Base-by-base conservation (phyloP, 2,329 filamentous ascomycete genomes). In the Fonsecaea nubica region DNA sequence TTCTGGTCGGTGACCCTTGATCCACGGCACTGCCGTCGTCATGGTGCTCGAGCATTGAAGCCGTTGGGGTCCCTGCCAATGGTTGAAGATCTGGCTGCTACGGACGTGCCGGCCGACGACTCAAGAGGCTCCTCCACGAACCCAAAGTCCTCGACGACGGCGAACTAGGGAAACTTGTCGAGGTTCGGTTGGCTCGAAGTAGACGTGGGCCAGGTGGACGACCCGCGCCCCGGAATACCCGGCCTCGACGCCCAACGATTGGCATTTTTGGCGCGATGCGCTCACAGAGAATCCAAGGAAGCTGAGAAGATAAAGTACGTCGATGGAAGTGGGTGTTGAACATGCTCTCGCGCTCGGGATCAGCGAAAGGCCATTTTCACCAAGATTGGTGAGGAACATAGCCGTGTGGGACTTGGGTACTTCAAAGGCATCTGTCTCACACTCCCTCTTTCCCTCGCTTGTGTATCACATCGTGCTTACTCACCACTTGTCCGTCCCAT, bases 71-170 rank as follows among this genome's bases (percentile, higher is more conserved):
- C 88, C 73, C 6, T 48, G 87, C 88, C 88, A 90, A 75, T 90
- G 90, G 73, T 91, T 89, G 71, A 92, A 92, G 59, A 92, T 86
- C 77, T 91, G 89, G 69, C 84, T 87, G 3, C 89, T 89, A 72
- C 91, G 81, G 25, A 90, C 84, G 78, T 92, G 89, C 56, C 90
- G 78, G 0, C 90, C 90, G 0, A 92, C 85, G 1, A 6, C 89
- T 89, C 90, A 89, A 92, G 68, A 88, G 87, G 72, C 82, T 85
- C 73, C 82, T 83, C 74, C 90, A 89, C 61, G 6, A 78, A 72
- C 9, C 77, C 76, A 62, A 78, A 78, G 57, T 77, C 77, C 0
- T 58, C 50, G 1, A 72, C 70, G 33, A 78, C 50, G 2, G 72
- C 71, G 33, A 78, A 78, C 8, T 54, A 63, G 8, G 58, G 21